phyloP scores from a whole-genome alignment of 83 land plant species.

The Diphasiastrum complanatum region DNA sequence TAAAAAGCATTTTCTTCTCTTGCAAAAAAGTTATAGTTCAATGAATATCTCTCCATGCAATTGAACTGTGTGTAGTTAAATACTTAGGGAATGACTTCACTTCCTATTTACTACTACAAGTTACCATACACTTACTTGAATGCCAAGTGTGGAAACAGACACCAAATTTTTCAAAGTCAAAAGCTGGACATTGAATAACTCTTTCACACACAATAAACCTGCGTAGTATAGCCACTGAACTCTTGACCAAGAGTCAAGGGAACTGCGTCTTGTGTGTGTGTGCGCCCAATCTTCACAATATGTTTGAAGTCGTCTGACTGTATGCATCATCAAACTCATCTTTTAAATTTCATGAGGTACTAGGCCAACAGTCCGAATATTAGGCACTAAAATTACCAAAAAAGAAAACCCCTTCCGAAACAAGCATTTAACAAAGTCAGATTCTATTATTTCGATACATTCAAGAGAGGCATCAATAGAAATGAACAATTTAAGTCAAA shows the following conservation, averaged over 20 bases:
- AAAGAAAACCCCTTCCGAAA: background rate
- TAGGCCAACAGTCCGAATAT: background rate
- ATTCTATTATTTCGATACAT: background rate
- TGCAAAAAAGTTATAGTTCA: too few species aligned
- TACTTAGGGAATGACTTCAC: too few species aligned
- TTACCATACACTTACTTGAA: background rate
- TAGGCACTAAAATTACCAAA: background rate
- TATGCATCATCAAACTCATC: background rate
- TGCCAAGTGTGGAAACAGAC: background rate
- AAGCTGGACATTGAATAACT: background rate
- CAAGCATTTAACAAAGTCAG: background rate
- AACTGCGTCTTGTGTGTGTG: slow-evolving; percentile 96
- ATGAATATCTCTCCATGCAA: too few species aligned
- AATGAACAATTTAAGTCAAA: background rate
- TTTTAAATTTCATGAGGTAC: background rate
- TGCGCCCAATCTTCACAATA: slow-evolving; percentile 94
- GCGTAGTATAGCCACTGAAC: slow-evolving; percentile 22
- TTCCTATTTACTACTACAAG: too few species aligned
- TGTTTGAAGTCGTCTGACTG: slow-evolving; percentile 75
- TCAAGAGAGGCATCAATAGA: background rate
- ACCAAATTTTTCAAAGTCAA: background rate
- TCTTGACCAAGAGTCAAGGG: slow-evolving; percentile 57
- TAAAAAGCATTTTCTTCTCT: too few species aligned
- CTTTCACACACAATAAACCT: slow-evolving; percentile 23
- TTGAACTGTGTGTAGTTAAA: too few species aligned